Base-by-base conservation (phyloP, 306 rosid genomes). In the Astragalus glycyphyllos region DNA sequence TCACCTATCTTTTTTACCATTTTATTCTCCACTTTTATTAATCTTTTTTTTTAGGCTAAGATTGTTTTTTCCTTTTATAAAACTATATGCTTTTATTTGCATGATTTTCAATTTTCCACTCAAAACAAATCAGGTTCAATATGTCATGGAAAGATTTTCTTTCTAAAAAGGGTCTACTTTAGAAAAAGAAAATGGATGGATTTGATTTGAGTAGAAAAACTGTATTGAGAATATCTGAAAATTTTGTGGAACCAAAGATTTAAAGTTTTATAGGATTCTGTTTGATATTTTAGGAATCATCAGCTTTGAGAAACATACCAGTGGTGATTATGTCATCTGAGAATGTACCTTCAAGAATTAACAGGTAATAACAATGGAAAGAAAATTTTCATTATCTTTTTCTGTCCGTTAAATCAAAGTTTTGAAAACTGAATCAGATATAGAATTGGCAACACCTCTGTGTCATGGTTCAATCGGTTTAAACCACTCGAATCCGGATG, bases 321-420 rank as follows among this genome's bases (percentile, higher is more conserved):
- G 98, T 93, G 26, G 98, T 90, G 83, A 90, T 90, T 69, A 87
- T 90, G 98, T 90, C 97, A 72, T 93, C 97, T 48, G 98, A 93
- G 77, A 88, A 93, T 84, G 98, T 74, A 62, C 98, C 97, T 77
- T 83, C 98, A 66, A 93, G 98, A 74, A 93, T 90, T 63, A 85
- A 16, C 74, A 89, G 97, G 97, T 91, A 77, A 83, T 41, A 6
- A 26, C 31, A 26, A 42, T 10, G 16, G 35, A 15, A 10, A 35
- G 46, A 63, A 38, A 11, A 1, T 31, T 34, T 65, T 51, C 47
- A 50, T 4, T 60, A 15, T 38, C 11, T 34, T 31, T 2, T 40
- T 40, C 8, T 38, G 2, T 10, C 11, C 10, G 8, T 40, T 37
- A 3, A 37, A 37, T 0, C 31, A 26, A 26, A 26, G 31, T 26